phyloP scores from a whole-genome alignment of 139 green algal genomes.

The Chlamydomonas sp. region DNA sequence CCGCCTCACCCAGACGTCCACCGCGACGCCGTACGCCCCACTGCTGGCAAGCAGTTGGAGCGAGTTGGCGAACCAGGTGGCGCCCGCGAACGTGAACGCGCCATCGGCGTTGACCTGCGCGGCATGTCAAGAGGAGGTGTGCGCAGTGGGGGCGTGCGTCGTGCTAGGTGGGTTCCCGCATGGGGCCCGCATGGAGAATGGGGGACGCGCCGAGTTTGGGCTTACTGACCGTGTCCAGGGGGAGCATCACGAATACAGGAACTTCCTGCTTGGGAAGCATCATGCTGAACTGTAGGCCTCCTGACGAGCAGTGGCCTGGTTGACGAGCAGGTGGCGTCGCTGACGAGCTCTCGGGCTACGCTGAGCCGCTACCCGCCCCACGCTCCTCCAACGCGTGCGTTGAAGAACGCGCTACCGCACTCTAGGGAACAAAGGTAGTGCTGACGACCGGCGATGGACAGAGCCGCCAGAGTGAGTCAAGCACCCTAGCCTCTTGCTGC shows the following conservation, averaged over 20 bases:
- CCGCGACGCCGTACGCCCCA: slow-evolving; percentile 75
- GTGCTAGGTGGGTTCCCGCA: neutral
- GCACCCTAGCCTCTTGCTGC: too few species aligned
- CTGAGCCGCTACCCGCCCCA: too few species aligned
- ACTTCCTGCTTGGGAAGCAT: neutral
- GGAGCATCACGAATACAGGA: slow-evolving; percentile 70
- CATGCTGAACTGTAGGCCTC: slow-evolving; percentile 1
- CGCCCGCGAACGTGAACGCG: slow-evolving; percentile 61
- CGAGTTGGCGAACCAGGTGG: slow-evolving; percentile 60
- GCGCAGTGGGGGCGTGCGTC: neutral
- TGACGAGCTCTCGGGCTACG: too few species aligned
- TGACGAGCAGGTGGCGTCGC: too few species aligned
- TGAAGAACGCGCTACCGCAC: too few species aligned
- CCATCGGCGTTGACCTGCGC: slow-evolving; percentile 64
- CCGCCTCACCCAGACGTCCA: slow-evolving; percentile 86
- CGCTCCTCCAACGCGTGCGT: too few species aligned
- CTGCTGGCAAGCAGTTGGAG: slow-evolving; percentile 56
- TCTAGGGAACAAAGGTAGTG: too few species aligned
- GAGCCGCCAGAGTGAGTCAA: too few species aligned
- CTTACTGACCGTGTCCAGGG: slow-evolving; percentile 80
- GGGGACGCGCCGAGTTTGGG: too few species aligned
- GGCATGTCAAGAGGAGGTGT: neutral
- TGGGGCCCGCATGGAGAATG: too few species aligned
- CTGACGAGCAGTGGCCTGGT: too few species aligned
- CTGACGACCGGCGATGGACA: too few species aligned